Conservation (phyloP, 768 basidiomycete species). For the Leccinum variicolor region DNA sequence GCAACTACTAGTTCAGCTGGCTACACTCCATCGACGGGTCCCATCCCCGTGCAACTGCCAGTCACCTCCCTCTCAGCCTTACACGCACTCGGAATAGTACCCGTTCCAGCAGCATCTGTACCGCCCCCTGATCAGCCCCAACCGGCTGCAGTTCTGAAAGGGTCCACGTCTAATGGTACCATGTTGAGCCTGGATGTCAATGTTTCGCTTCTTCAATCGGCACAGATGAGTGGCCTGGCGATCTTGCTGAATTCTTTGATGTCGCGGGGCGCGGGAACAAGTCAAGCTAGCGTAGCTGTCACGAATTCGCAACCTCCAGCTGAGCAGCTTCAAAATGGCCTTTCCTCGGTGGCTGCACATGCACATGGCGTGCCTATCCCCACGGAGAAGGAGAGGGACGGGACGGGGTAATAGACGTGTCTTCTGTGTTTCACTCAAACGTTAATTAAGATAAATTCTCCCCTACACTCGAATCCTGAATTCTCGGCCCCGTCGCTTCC, state of each 20-base stretch:
- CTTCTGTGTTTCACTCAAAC: slow-evolving; percentile 7
- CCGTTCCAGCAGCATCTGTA: slow-evolving; percentile 56
- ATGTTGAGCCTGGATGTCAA: slow-evolving; percentile 79
- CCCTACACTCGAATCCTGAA: background rate
- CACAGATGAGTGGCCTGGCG: slow-evolving; percentile 77
- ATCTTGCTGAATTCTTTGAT: slow-evolving; percentile 69
- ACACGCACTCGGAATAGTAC: slow-evolving; percentile 69
- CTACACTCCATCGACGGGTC: slow-evolving; percentile 28
- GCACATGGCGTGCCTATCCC: slow-evolving; percentile 4
- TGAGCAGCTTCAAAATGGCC: slow-evolving; percentile 18
- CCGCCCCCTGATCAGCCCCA: slow-evolving; percentile 55
- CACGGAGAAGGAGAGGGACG: slow-evolving; percentile 18
- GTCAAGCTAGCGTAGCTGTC: slow-evolving; percentile 13
- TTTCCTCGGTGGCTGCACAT: slow-evolving; percentile 5
- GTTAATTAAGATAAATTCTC: slow-evolving; percentile 9
- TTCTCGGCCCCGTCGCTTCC: background rate
- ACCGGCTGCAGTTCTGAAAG: slow-evolving; percentile 73
- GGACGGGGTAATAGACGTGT: slow-evolving; percentile 21
- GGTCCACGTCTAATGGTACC: slow-evolving; percentile 66
- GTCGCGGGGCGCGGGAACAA: slow-evolving; percentile 38
- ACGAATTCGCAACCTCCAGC: slow-evolving; percentile 9
- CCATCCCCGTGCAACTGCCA: slow-evolving; percentile 69
- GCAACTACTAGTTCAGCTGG: slow-evolving; percentile 30
- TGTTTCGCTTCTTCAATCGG: slow-evolving; percentile 63
- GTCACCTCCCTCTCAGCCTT: slow-evolving; percentile 55